These are phyloP conservation scores for Suillus brevipes DNA, from an alignment of 768 basidiomycete species.

Conservation along the genomic window DNA sequence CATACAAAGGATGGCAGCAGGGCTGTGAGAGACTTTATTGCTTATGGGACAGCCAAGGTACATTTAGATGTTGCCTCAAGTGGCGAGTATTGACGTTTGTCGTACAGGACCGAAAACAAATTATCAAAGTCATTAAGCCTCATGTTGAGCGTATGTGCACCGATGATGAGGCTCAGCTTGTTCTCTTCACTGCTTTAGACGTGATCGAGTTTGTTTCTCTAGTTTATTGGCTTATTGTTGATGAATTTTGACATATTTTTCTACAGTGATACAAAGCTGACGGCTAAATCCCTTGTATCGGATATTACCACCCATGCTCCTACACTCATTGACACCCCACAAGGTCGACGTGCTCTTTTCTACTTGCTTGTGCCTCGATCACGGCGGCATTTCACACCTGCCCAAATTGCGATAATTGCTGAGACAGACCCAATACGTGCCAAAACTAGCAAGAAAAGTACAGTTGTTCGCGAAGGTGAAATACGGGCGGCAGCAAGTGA, in stretches of 20 bases:
- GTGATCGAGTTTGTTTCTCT: slow-evolving; percentile 70
- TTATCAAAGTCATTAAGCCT: slow-evolving; percentile 85
- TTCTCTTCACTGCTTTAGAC: slow-evolving; percentile 88
- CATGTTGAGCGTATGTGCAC: slow-evolving; percentile 86
- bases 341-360: slow-evolving; percentile 81
- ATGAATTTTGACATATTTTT: slow-evolving; percentile 3
- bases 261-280: slow-evolving; percentile 84
- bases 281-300: slow-evolving; percentile 74
- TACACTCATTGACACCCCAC: slow-evolving; percentile 57
- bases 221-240: not conserved
- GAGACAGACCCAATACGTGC: slow-evolving; percentile 70
- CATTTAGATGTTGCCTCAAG: not conserved
- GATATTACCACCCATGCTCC: slow-evolving; percentile 62
- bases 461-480: slow-evolving; percentile 62
- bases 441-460: slow-evolving; percentile 84
- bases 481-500: slow-evolving; percentile 73
- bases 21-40: slow-evolving; percentile 82
- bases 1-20: slow-evolving; percentile 92
- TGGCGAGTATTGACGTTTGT: not conserved
- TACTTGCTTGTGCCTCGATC: slow-evolving; percentile 83
- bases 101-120: slow-evolving; percentile 82
- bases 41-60: slow-evolving; percentile 81
- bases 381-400: slow-evolving; percentile 85
- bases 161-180: slow-evolving; percentile 88
- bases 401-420: slow-evolving; percentile 67